Evolutionary conservation across 345 rosid genomes (phyloP).

Genomic region (Euphorbia tirucalli): DNA sequence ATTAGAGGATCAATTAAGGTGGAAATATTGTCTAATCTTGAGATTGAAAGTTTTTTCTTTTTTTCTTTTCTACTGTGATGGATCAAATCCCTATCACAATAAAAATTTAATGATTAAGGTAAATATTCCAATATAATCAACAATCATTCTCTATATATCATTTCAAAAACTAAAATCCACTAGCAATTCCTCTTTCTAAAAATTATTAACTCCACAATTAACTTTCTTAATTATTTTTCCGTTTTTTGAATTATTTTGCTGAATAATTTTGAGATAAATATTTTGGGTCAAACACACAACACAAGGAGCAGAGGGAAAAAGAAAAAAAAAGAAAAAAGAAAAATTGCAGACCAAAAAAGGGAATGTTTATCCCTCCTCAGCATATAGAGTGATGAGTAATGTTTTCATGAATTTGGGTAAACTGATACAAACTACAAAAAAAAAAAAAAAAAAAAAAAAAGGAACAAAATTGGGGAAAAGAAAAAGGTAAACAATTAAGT

Average conservation of each 20-base stretch:
- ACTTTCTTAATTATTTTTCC: not conserved
- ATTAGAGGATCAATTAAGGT: no score
- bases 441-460: not conserved
- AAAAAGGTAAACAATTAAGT: constrained; percentile 2
- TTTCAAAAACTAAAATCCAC: not conserved
- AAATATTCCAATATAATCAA: no score
- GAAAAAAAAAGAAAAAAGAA: no score
- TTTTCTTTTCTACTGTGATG: no score
- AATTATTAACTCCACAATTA: not conserved
- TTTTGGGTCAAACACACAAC: not conserved
- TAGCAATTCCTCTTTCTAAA: not conserved
- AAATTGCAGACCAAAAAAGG: not conserved
- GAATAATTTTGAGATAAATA: not conserved
- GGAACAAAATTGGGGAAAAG: not conserved
- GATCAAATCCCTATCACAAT: no score
- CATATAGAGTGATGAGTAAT: not conserved
- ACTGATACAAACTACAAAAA: not conserved
- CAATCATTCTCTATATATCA: no score
- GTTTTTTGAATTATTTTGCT: not conserved
- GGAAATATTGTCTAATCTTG: no score
- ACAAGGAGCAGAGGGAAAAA: not conserved
- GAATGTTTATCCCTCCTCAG: not conserved
- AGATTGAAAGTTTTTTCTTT: no score
- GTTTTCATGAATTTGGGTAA: constrained; percentile 3
- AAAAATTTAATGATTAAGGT: no score